A percentile compares a stretch with the other conserved stretches of the same genome.
Evolutionary conservation across 768 basidiomycete genomes (phyloP).

Genomic region (Naganishia randhawae): DNA sequence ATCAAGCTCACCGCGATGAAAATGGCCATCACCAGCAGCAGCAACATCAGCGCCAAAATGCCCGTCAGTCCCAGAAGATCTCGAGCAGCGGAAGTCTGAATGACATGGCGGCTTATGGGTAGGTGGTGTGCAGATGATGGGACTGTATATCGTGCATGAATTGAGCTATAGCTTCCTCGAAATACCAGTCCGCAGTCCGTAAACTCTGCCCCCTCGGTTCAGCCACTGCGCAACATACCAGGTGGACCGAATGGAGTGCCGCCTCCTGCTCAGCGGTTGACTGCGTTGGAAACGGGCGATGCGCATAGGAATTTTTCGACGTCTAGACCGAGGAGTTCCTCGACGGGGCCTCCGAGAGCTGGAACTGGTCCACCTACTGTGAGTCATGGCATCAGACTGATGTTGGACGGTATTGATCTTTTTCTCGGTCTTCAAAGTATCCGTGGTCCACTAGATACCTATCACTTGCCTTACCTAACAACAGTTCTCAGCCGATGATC

Average conservation of each 20-base stretch:
- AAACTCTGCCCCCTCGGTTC: background rate
- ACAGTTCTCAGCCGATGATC: conserved; percentile 7
- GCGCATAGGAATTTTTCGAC: background rate
- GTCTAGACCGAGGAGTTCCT: conserved; percentile 6
- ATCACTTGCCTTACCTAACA: background rate
- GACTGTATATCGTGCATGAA: background rate
- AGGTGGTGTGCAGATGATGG: background rate
- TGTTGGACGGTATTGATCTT: background rate
- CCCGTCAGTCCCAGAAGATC: background rate
- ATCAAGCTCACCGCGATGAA: conserved; percentile 9
- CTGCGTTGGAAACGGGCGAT: conserved; percentile 1
- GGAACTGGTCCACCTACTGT: conserved; percentile 7
- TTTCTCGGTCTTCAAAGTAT: conserved; percentile 13
- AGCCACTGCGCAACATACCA: background rate
- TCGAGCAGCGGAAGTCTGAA: conserved; percentile 14
- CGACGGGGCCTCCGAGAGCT: background rate
- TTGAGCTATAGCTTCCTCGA: too few relatives aligned
- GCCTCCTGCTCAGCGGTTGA: conserved; percentile 3
- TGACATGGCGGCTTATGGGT: background rate
- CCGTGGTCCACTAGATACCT: conserved; percentile 29
- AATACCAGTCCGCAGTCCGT: background rate
- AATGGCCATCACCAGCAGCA: conserved; percentile 7
- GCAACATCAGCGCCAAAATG: background rate
- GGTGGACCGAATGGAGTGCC: conserved; percentile 15
- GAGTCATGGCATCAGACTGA: background rate